These are phyloP conservation scores for Alliaria petiolata DNA, from an alignment of 345 rosid species.

Conservation along the genomic window DNA sequence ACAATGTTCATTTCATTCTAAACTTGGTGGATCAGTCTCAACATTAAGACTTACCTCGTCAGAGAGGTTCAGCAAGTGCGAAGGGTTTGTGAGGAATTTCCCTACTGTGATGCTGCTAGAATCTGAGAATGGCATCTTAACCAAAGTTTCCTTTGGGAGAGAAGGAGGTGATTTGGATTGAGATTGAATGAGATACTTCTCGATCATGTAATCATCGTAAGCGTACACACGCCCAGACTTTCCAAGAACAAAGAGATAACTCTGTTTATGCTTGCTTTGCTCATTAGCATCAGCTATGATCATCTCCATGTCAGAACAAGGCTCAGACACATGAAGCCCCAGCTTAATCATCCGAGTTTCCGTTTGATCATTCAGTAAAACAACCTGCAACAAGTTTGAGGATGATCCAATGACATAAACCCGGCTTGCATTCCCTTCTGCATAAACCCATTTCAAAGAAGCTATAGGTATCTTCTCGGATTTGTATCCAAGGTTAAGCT, in stretches of 20 bases:
- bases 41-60: conserved; percentile 59
- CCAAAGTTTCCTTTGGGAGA: conserved; percentile 61
- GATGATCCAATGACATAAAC: conserved; percentile 67
- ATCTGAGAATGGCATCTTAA: conserved; percentile 64
- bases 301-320: conserved; percentile 74
- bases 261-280: conserved; percentile 58
- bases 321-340: conserved; percentile 70
- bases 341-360: conserved; percentile 78
- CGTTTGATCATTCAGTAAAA: conserved; percentile 64
- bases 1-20: neutral
- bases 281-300: conserved; percentile 51
- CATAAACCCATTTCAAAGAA: conserved; percentile 64
- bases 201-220: conserved; percentile 72
- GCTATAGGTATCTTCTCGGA: conserved; percentile 67
- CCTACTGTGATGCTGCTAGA: conserved; percentile 55
- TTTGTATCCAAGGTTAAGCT: conserved; percentile 84
- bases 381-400: conserved; percentile 59
- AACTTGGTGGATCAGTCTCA: neutral
- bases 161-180: conserved; percentile 76
- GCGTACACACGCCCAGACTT: conserved; percentile 74
- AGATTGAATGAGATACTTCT: conserved; percentile 74
- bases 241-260: conserved; percentile 58
- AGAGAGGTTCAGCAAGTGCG: conserved; percentile 36
- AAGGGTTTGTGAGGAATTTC: conserved; percentile 50
- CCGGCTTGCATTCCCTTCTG: conserved; percentile 72